Conservation (phyloP, 371 early-diverging fungal genomes). For the Coemansia sp. region DNA sequence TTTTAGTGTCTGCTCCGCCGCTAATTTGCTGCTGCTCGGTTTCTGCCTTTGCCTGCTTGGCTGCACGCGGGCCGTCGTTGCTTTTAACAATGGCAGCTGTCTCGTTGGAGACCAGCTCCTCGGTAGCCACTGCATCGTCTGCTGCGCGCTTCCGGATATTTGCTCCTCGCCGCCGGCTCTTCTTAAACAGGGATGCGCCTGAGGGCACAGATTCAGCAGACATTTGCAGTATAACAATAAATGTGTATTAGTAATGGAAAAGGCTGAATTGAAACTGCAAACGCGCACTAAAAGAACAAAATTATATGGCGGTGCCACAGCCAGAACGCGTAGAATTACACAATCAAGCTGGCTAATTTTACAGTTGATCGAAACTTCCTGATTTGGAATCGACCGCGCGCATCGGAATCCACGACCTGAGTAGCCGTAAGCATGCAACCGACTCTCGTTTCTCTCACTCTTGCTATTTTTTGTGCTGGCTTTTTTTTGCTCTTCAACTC, state of each 20-base stretch:
- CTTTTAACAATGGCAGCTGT: background rate
- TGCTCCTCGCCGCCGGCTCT: constrained; percentile 48
- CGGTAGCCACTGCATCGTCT: constrained; percentile 16
- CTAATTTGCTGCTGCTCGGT: background rate
- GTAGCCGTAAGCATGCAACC: background rate
- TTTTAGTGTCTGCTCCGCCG: background rate
- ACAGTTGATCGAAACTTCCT: background rate
- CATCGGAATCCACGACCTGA: background rate
- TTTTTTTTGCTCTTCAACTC: background rate
- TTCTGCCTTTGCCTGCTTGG: constrained; percentile 13
- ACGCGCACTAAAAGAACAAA: too few relatives aligned
- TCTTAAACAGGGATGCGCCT: constrained; percentile 21
- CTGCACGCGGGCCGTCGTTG: background rate
- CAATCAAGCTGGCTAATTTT: background rate
- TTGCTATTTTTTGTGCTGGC: background rate
- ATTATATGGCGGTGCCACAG: too few relatives aligned
- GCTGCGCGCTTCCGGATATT: constrained; percentile 37
- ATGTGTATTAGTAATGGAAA: background rate
- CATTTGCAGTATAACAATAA: background rate
- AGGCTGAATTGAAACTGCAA: background rate
- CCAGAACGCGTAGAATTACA: background rate
- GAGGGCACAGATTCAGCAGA: background rate
- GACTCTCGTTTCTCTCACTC: background rate
- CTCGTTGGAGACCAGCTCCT: constrained; percentile 52
- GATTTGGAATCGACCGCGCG: background rate